These are phyloP conservation scores for Baorangia bicolor DNA, from an alignment of 768 basidiomycete genomes.

Conservation along the genomic window DNA sequence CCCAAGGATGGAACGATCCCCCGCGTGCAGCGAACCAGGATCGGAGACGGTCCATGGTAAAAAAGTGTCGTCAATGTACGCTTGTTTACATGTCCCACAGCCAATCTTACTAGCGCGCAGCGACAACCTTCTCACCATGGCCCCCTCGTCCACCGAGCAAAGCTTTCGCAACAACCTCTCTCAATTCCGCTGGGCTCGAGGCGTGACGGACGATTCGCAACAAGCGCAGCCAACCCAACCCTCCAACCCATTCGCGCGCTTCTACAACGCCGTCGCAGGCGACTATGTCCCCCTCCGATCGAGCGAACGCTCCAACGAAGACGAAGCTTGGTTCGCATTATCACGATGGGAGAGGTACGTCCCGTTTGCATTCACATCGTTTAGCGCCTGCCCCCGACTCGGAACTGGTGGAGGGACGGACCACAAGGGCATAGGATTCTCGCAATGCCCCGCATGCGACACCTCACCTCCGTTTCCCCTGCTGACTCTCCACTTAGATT, in stretches of 20 bases:
- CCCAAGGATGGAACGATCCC: conserved; percentile 50
- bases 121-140: neutral
- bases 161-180: conserved; percentile 72
- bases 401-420: neutral
- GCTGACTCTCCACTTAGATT: conserved; percentile 47
- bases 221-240: conserved; percentile 35
- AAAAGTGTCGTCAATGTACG: neutral
- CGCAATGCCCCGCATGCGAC: neutral
- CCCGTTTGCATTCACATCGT: neutral
- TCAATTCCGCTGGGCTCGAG: conserved; percentile 85
- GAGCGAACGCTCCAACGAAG: conserved; percentile 82
- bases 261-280: conserved; percentile 82
- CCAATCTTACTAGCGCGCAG: neutral
- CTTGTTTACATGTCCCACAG: neutral
- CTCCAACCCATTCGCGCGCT: conserved; percentile 75
- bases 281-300: conserved; percentile 88
- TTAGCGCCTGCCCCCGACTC: neutral
- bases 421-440: too few relatives aligned
- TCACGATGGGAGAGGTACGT: conserved; percentile 88
- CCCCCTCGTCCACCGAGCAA: conserved; percentile 49
- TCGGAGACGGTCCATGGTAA: conserved; percentile 34
- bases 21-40: conserved; percentile 51
- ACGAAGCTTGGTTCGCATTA: conserved; percentile 92
- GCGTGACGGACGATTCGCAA: conserved; percentile 69
- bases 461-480: neutral